Evolutionary conservation across 257 asterid genomes (phyloP), one percentile per base, ranked within the genome.

Genomic region (Datura wrightii): DNA sequence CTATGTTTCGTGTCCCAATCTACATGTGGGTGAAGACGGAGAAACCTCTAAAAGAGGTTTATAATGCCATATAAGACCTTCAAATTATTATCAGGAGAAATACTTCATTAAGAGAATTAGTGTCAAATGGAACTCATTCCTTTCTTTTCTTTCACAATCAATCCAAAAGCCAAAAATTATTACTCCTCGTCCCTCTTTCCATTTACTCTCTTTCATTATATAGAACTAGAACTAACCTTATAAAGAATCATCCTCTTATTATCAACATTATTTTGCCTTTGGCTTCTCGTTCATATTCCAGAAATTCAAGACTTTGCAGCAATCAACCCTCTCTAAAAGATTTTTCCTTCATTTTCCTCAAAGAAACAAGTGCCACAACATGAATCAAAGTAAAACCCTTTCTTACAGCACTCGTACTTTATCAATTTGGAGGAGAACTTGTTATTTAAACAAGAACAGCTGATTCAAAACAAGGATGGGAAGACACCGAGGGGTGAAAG

Each of bases 371-470:
- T 50, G 48, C 82, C 31, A 19, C 60, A 50, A 53, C 62, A 50
- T 76, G 82, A 76, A 76, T 48, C 82, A 50, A 76, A 76, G 62
- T 76, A 76, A 50, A 50, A 50, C 82, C 62, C 59, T 31, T 50
- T 76, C 62, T 76, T 31, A 31, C 62, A 50, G 9, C 36, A 39
- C 62, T 50, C 24, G 0, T 76, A 76, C 62, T 76, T 76, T 3
- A 7, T 76, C 13, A 76, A 50, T 52, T 76, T 53, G 82, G 59
- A 53, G 24, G 59, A 53, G 24, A 8, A 34, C 14, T 76, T 3
- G 24, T 50, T 50, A 76, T 76, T 50, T 76, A 46, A 19, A 31
- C 15, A 15, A 76, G 60, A 13, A 50, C 24, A 50, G 82, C 50
- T 3, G 62, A 48, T 50, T 24, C 62, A 55, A 52, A 42, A 76